Base-by-base conservation (phyloP, 148 eudicot genomes). In the Rhododendron ovatum region DNA sequence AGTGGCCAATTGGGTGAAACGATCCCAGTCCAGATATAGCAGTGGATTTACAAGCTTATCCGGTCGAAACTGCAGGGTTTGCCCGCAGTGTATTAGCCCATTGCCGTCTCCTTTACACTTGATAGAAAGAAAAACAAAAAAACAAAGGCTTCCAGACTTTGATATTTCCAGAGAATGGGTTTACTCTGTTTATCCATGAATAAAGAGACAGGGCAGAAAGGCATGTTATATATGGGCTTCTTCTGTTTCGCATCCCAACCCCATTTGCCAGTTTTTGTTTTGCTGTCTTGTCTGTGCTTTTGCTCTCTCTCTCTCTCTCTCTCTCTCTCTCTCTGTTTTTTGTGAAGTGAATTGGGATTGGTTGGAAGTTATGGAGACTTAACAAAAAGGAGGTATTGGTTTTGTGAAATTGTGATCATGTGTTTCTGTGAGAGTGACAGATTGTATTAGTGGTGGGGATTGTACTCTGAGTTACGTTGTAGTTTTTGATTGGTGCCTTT, bases 1-100 rank as follows among this genome's bases (percentile, higher is more conserved):
- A 63, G 87, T 86, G 91, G 90, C 91, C 91, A 89, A 89, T 88
- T 71, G 85, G 61, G 81, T 83, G 87, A 85, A 20, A 45, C 88
- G 86, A 86, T 55, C 0, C 37, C 26, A 47, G 89, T 55, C 92
- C 69, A 88, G 80, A 69, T 84, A 71, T 84, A 61, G 89, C 45
- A 78, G 45, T 85, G 69, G 67, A 84, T 74, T 85, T 79, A 17
- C 55, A 28, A 84, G 88, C 90, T 88, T 81, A 84, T 74, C 37
- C 26, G 35, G 90, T 79, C 91, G 84, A 89, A 80, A 81, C 47
- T 82, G 88, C 92, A 91, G 92, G 10, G 43, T 47, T 84, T 85
- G 69, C 88, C 91, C 69, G 2, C 82, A 84, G 85, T 86, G 75
- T 37, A 41, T 41, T 41, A 83, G 81, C 76, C 47, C 87, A 76